These are phyloP conservation scores for Cystoderma amianthinum DNA, from an alignment of 768 basidiomycete species.

Conservation along the genomic window DNA sequence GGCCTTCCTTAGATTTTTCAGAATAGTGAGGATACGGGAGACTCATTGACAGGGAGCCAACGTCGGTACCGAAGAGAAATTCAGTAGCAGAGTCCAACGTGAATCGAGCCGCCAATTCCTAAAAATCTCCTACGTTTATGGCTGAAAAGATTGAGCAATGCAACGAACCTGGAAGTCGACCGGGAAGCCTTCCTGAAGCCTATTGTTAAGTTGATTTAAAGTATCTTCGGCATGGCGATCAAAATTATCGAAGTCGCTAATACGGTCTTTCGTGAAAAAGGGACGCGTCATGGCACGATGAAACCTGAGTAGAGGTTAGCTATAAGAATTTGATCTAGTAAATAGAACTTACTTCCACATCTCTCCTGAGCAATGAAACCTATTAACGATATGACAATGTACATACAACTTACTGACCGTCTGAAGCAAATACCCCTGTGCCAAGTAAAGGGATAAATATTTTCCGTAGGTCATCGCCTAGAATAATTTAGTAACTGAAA, in stretches of 20 bases:
- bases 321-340: not conserved
- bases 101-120: conserved; percentile 42
- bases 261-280: too few relatives aligned
- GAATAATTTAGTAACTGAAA: not conserved
- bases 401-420: conserved; percentile 20
- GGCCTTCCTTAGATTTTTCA: not conserved
- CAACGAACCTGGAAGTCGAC: conserved; percentile 51
- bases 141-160: too few relatives aligned
- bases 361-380: conserved; percentile 34
- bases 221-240: conserved; percentile 44
- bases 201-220: conserved; percentile 31
- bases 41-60: conserved; percentile 39
- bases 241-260: conserved; percentile 57
- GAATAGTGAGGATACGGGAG: conserved; percentile 36
- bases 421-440: conserved; percentile 50
- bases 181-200: conserved; percentile 37
- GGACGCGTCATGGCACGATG: too few relatives aligned
- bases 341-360: conserved; percentile 50
- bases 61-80: conserved; percentile 50
- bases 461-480: conserved; percentile 18
- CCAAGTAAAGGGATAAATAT: conserved; percentile 35
- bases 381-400: not conserved
- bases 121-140: too few relatives aligned
- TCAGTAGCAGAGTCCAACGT: conserved; percentile 60
- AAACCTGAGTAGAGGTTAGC: conserved; percentile 26